phyloP scores from a whole-genome alignment of 768 basidiomycete species.

The Rhodotorula taiwanensis region DNA sequence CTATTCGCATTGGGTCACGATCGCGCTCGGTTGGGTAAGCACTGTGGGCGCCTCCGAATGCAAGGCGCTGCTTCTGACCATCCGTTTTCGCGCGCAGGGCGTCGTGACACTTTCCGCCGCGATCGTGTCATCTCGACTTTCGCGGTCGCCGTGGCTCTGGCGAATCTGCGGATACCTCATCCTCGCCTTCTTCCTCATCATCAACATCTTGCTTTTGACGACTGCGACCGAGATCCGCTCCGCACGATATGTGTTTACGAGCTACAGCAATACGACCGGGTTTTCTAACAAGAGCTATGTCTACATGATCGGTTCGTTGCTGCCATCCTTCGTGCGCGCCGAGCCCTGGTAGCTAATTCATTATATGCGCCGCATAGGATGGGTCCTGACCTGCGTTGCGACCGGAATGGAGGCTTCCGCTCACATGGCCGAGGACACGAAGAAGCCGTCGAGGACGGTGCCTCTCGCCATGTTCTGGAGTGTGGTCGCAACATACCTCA shows the following conservation, averaged over 20 bases:
- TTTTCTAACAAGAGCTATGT: slow-evolving; percentile 42
- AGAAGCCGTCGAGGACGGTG: slow-evolving; percentile 45
- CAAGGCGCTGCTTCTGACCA: neutral
- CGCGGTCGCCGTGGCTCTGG: slow-evolving; percentile 38
- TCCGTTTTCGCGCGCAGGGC: slow-evolving; percentile 5
- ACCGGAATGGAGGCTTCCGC: slow-evolving; percentile 47
- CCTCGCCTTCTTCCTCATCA: slow-evolving; percentile 27
- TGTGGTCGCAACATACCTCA: slow-evolving; percentile 40
- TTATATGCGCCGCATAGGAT: slow-evolving; percentile 16
- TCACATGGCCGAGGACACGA: slow-evolving; percentile 48
- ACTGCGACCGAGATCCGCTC: slow-evolving; percentile 27
- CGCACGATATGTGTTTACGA: slow-evolving; percentile 35
- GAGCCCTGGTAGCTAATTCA: neutral
- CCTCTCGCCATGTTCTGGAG: slow-evolving; percentile 45
- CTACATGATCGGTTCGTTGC: slow-evolving; percentile 42
- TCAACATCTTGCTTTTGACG: slow-evolving; percentile 31
- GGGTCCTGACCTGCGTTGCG: slow-evolving; percentile 45
- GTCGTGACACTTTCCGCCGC: slow-evolving; percentile 21
- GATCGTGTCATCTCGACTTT: slow-evolving; percentile 28
- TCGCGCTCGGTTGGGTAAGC: slow-evolving; percentile 34
- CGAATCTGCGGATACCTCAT: slow-evolving; percentile 25
- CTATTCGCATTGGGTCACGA: slow-evolving; percentile 28
- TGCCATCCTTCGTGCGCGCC: too few relatives aligned
- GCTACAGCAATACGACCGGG: slow-evolving; percentile 36
- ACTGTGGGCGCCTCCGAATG: neutral